These are phyloP conservation scores for Cicer cuneatum DNA, from an alignment of 306 rosid species.

Conservation along the genomic window DNA sequence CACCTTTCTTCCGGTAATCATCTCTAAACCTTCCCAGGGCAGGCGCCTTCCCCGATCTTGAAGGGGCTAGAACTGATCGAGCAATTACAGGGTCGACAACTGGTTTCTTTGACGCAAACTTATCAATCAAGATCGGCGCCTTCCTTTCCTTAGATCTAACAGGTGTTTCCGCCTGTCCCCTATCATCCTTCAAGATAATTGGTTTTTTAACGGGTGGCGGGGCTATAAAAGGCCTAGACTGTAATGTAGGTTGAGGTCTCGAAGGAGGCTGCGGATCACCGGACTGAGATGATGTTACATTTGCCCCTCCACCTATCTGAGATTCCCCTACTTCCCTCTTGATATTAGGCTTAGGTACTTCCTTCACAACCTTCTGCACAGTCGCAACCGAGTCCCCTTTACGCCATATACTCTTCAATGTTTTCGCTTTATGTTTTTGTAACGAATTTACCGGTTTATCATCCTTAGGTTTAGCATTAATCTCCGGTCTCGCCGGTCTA, in stretches of 20 bases:
- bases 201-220: slow-evolving; percentile 69
- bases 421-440: slow-evolving; percentile 59
- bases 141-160: slow-evolving; percentile 63
- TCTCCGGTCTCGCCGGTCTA: slow-evolving; percentile 51
- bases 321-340: slow-evolving; percentile 50
- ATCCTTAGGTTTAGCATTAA: slow-evolving; percentile 44
- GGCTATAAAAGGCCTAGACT: slow-evolving; percentile 71
- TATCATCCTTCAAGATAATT: slow-evolving; percentile 84
- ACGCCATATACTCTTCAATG: slow-evolving; percentile 93
- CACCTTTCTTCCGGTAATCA: slow-evolving; percentile 73
- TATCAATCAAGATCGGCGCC: slow-evolving; percentile 84
- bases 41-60: slow-evolving; percentile 80
- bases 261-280: slow-evolving; percentile 57
- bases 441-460: slow-evolving; percentile 39
- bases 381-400: slow-evolving; percentile 83
- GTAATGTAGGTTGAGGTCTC: slow-evolving; percentile 73
- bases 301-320: slow-evolving; percentile 46
- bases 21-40: slow-evolving; percentile 73
- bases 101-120: slow-evolving; percentile 82
- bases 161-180: slow-evolving; percentile 61
- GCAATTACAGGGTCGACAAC: slow-evolving; percentile 70
- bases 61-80: slow-evolving; percentile 74
- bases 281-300: slow-evolving; percentile 53
- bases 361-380: slow-evolving; percentile 71
- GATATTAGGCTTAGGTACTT: slow-evolving; percentile 55